Percentiles rank a stretch among this genome's conserved stretches.
phyloP scores from a whole-genome alignment of 176 grass and related monocot species.

The Triticum turgidum region DNA sequence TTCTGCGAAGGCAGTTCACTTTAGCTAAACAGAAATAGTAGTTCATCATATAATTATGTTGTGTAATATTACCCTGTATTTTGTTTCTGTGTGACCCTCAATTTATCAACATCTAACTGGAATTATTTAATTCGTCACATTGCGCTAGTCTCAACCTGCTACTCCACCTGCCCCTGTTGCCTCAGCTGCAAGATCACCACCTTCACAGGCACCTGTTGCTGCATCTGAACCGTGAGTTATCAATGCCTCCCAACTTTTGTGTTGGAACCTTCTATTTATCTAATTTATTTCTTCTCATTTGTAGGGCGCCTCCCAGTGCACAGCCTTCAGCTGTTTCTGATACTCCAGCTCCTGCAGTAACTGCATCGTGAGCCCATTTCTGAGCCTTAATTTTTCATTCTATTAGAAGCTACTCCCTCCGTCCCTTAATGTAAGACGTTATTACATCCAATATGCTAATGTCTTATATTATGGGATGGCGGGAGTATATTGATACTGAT shows the following conservation, averaged over 20 bases:
- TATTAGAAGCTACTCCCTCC: not conserved
- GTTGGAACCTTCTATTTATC: not conserved
- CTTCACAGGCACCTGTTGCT: constrained; percentile 50
- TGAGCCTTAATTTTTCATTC: not conserved
- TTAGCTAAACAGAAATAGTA: not conserved
- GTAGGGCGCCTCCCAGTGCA: constrained; percentile 46
- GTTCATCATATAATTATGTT: not conserved
- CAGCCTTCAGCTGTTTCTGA: constrained; percentile 31
- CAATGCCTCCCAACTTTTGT: constrained; percentile 10
- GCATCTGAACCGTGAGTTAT: constrained; percentile 57
- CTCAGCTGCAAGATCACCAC: constrained; percentile 43
- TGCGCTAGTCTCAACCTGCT: constrained; percentile 37
- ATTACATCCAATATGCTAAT: too few species aligned
- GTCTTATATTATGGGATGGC: too few species aligned
- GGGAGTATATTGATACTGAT: not conserved
- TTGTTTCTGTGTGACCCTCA: not conserved
- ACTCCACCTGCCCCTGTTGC: constrained; percentile 39
- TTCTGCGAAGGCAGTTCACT: not conserved
- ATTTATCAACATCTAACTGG: not conserved
- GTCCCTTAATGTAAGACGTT: too few species aligned
- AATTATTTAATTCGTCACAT: constrained; percentile 1
- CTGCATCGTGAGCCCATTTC: constrained; percentile 51
- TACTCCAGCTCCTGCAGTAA: constrained; percentile 46
- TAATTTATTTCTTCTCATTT: constrained; percentile 13
- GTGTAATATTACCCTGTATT: not conserved